Base-by-base conservation (phyloP, 1,139 yeast species). In the Saccharomyces pastorianus region DNA sequence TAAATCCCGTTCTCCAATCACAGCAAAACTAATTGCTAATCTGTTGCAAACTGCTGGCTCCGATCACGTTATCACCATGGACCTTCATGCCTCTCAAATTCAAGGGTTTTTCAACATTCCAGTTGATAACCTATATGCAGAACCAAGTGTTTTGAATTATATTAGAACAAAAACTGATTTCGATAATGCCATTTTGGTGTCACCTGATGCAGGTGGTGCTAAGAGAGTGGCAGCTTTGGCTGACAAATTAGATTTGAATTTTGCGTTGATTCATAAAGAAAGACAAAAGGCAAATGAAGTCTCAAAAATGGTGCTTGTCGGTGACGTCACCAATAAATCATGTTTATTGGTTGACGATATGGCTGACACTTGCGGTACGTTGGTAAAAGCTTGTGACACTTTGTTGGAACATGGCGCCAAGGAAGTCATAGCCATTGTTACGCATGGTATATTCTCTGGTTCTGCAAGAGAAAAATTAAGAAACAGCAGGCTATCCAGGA, bases 141-240 rank as follows among this genome's bases (percentile, higher is more conserved):
- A 86, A 65, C 95, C 95, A 38, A 78, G 81, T 55, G 88, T 84
- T 34, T 77, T 86, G 51, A 75, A 85, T 61, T 86, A 85, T 70
- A 84, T 86, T 60, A 80, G 76, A 59, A 83, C 80, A 53, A 77
- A 76, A 53, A 74, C 77, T 52, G 73, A 73, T 51, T 71, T 71
- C 53, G 69, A 76, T 32, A 79, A 83, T 60, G 95, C 95, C 13
- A 84, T 84, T 55, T 78, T 86, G 57, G 88, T 85, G 11, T 85
- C 91, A 0, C 93, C 93, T 1, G 93, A 86, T 71, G 93, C 93
- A 1, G 95, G 95, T 63, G 91, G 91, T 53, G 91, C 91, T 29
- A 85, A 85, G 67, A 76, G 93, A 66, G 91, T 85, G 46, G 90
- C 91, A 6, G 82, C 86, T 6, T 74, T 85, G 54, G 91, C 91